phyloP scores from a whole-genome alignment of 2,329 filamentous ascomycete species.

The Neopestalotiopsis clavispora region DNA sequence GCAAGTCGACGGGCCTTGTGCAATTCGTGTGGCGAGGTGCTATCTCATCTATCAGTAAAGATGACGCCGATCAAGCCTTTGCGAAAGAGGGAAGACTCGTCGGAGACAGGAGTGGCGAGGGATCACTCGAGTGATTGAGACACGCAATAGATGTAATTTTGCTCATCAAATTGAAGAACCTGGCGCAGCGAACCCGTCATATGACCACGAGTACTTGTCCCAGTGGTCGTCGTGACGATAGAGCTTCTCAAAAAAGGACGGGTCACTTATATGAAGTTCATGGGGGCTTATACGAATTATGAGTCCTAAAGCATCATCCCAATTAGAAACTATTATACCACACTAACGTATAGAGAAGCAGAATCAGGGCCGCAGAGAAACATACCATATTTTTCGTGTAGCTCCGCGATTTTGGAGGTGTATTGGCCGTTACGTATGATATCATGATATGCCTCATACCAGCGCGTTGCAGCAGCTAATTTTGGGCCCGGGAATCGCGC shows the following conservation, averaged over 20 bases:
- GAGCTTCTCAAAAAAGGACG: conserved; percentile 13
- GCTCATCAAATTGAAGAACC: neutral
- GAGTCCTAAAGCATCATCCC: neutral
- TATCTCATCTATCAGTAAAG: no score
- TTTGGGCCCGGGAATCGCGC: conserved; percentile 24
- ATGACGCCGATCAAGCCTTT: no score
- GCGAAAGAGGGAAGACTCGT: no score
- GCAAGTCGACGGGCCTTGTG: conserved; percentile 14
- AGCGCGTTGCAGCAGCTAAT: conserved; percentile 22
- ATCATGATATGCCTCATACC: conserved; percentile 25
- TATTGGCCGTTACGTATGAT: conserved; percentile 22
- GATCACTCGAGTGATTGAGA: no score
- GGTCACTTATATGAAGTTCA: conserved; percentile 11
- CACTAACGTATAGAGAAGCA: no score
- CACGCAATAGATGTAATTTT: no score
- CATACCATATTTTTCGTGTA: conserved; percentile 24
- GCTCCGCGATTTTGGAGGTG: conserved; percentile 20
- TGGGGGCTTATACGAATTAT: conserved; percentile 13
- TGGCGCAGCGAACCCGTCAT: neutral
- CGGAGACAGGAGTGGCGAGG: no score
- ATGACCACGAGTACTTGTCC: conserved; percentile 20
- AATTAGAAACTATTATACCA: neutral
- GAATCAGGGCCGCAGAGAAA: neutral
- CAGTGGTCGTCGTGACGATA: conserved; percentile 15
- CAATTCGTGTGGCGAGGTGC: conserved; percentile 16